A percentile compares a stretch with the other conserved stretches of the same genome.
These are phyloP conservation scores for Saccharomyces cerevisiae DNA, from an alignment of 805 yeast genomes.

Conservation along the genomic window DNA sequence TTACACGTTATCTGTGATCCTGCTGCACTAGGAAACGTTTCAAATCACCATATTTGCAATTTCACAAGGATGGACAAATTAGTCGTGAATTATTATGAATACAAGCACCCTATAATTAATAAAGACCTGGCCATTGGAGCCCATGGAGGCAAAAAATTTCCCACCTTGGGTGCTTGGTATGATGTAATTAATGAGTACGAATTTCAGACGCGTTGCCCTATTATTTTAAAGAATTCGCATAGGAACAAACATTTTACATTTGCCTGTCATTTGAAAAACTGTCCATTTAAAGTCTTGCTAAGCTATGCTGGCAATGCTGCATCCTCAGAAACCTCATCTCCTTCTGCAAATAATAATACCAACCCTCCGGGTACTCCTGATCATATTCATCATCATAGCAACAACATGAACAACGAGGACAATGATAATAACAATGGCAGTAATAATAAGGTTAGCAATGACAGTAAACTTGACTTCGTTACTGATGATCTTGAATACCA, in stretches of 20 bases:
- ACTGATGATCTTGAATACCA: neutral
- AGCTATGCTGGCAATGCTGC: constrained; percentile 25
- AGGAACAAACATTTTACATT: constrained; percentile 31
- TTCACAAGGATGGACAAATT: neutral
- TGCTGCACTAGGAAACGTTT: neutral
- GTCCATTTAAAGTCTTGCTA: constrained; percentile 28
- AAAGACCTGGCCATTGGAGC: constrained; percentile 19
- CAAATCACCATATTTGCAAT: neutral
- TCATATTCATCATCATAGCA: neutral
- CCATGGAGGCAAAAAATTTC: constrained; percentile 21
- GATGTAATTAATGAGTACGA: constrained; percentile 31
- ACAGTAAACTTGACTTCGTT: neutral
- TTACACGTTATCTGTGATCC: neutral
- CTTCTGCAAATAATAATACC: constrained; percentile 2
- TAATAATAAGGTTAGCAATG: constrained; percentile 1
- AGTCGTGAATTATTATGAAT: constrained; percentile 23
- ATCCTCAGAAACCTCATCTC: neutral
- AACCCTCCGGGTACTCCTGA: neutral
- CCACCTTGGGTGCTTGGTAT: constrained; percentile 28
- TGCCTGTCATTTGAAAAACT: constrained; percentile 29
- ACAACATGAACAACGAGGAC: neutral
- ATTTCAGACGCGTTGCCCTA: constrained; percentile 31
- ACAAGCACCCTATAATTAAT: constrained; percentile 30
- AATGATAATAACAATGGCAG: neutral
- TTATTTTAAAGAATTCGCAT: constrained; percentile 31